phyloP scores from a whole-genome alignment of 2,329 filamentous ascomycete species.

The Talaromyces pinophilus region DNA sequence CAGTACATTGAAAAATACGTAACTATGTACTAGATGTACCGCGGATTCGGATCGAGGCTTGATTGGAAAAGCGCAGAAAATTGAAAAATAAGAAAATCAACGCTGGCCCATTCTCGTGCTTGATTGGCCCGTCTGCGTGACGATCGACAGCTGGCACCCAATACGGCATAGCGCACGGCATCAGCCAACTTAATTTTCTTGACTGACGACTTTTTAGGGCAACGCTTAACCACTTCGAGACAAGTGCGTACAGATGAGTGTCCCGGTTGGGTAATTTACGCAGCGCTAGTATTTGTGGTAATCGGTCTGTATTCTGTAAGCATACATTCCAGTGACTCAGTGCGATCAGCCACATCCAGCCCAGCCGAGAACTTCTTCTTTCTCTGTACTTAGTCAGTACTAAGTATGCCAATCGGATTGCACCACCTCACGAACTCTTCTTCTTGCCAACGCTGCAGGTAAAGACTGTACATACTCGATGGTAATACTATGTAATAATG shows the following conservation, averaged over 20 bases:
- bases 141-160: slow-evolving; percentile 19
- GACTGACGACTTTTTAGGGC: neutral
- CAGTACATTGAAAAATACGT: neutral
- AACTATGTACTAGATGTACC: neutral
- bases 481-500: slow-evolving; percentile 5
- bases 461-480: neutral
- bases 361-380: slow-evolving; percentile 7
- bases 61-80: slow-evolving; percentile 1
- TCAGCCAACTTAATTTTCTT: slow-evolving; percentile 4
- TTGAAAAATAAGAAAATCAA: slow-evolving; percentile 2
- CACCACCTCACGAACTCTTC: slow-evolving; percentile 3
- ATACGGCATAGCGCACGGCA: slow-evolving; percentile 6
- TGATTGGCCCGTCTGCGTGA: slow-evolving; percentile 8
- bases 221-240: slow-evolving; percentile 6
- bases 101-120: neutral
- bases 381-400: neutral
- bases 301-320: neutral
- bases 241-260: neutral
- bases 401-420: slow-evolving; percentile 2
- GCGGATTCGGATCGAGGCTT: slow-evolving; percentile 11
- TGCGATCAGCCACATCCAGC: slow-evolving; percentile 6
- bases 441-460: neutral
- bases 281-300: slow-evolving; percentile 6
- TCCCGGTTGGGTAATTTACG: neutral
- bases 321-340: slow-evolving; percentile 3